These are phyloP conservation scores for Xylona heveae DNA, from an alignment of 495 filamentous ascomycete species.

Conservation along the genomic window DNA sequence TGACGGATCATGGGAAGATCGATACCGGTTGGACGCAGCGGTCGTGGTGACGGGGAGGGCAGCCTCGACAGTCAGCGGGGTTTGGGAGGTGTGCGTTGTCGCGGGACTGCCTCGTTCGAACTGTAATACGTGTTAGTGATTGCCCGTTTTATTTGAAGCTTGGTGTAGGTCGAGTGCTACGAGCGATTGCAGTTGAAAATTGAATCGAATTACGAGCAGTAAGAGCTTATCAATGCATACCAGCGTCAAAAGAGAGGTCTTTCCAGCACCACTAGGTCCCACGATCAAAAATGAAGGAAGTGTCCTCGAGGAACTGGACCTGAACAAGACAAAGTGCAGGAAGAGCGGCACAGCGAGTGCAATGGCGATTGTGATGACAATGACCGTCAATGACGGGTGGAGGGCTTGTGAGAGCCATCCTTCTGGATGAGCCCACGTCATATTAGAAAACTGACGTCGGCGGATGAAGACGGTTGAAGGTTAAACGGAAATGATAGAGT, in stretches of 20 bases:
- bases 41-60: slow-evolving; percentile 41
- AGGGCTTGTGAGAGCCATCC: slow-evolving; percentile 9
- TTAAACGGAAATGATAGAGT: too few species aligned
- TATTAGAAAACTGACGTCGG: slow-evolving; percentile 4
- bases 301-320: slow-evolving; percentile 34
- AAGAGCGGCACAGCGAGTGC: slow-evolving; percentile 54
- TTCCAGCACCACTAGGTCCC: slow-evolving; percentile 69
- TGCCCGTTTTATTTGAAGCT: slow-evolving; percentile 1
- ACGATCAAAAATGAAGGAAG: slow-evolving; percentile 69
- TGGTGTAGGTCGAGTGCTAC: too few species aligned
- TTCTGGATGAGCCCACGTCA: slow-evolving; percentile 8
- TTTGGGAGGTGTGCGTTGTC: slow-evolving; percentile 69
- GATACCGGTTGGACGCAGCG: slow-evolving; percentile 43
- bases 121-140: slow-evolving; percentile 13
- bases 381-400: slow-evolving; percentile 25
- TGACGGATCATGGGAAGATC: slow-evolving; percentile 47
- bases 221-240: slow-evolving; percentile 19
- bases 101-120: slow-evolving; percentile 23
- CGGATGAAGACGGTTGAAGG: too few species aligned
- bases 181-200: slow-evolving; percentile 5
- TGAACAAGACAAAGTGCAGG: slow-evolving; percentile 57
- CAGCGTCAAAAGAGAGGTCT: slow-evolving; percentile 71
- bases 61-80: slow-evolving; percentile 47
- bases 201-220: slow-evolving; percentile 7
- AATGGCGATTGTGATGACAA: slow-evolving; percentile 44